phyloP scores from a whole-genome alignment of 2,329 filamentous ascomycete genomes.

The Colletotrichum sublineola region DNA sequence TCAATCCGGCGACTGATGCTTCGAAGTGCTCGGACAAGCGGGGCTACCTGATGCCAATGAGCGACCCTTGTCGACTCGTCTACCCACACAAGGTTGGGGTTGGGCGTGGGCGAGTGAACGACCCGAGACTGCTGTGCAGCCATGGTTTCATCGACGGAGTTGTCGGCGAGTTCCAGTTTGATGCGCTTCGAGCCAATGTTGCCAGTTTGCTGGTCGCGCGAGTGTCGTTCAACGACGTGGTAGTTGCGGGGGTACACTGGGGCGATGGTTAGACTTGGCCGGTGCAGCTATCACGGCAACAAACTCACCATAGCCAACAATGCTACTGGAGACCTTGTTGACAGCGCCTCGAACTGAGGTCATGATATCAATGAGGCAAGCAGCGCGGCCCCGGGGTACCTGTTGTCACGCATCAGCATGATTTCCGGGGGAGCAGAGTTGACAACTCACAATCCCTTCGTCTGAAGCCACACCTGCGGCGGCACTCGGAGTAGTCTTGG shows the following conservation, averaged over 20 bases:
- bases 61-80: slow-evolving; percentile 37
- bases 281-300: no score
- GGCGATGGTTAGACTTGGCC: slow-evolving; percentile 9
- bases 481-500: not conserved
- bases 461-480: not conserved
- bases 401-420: slow-evolving; percentile 1
- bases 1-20: slow-evolving; percentile 13
- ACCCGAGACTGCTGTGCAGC: not conserved
- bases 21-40: slow-evolving; percentile 25
- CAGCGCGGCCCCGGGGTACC: slow-evolving; percentile 12
- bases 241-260: slow-evolving; percentile 31
- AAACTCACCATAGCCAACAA: slow-evolving; percentile 38
- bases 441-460: slow-evolving; percentile 19
- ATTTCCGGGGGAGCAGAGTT: not conserved
- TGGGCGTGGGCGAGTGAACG: not conserved
- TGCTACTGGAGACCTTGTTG: slow-evolving; percentile 37
- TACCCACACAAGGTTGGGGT: slow-evolving; percentile 31
- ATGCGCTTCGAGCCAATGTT: slow-evolving; percentile 31
- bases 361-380: slow-evolving; percentile 38
- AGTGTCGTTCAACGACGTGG: slow-evolving; percentile 23
- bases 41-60: slow-evolving; percentile 36
- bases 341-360: slow-evolving; percentile 40
- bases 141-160: not conserved
- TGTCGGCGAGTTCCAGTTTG: slow-evolving; percentile 16
- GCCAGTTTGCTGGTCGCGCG: slow-evolving; percentile 15